Evolutionary conservation across 2,329 filamentous ascomycete species (phyloP).

Genomic region (Scolecobasidium constrictum): DNA sequence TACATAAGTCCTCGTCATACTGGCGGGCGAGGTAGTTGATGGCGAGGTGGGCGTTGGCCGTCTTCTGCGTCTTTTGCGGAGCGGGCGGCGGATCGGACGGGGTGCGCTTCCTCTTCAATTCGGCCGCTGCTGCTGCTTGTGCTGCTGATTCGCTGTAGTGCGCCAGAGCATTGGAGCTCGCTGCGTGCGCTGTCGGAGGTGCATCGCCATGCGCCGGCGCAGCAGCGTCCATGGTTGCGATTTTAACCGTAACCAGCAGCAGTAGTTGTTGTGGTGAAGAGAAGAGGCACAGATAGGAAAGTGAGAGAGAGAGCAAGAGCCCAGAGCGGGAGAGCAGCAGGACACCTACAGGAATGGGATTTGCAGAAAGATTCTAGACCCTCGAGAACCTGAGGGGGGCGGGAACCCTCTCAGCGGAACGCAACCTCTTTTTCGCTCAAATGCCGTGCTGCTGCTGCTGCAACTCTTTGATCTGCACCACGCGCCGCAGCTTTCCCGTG

Average conservation of each 20-base stretch:
- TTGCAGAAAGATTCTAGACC: conserved; percentile 6
- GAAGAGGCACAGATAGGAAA: not conserved
- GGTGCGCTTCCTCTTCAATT: conserved; percentile 38
- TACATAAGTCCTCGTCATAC: conserved; percentile 49
- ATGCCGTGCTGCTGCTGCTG: too few species aligned
- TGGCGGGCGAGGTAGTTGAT: conserved; percentile 59
- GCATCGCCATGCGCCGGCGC: conserved; percentile 2
- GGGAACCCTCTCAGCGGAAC: too few species aligned
- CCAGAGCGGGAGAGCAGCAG: conserved; percentile 10
- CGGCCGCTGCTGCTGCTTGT: conserved; percentile 13
- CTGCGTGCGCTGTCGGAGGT: too few species aligned
- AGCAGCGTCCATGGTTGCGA: conserved; percentile 7
- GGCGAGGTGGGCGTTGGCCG: conserved; percentile 39
- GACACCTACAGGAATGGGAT: conserved; percentile 15
- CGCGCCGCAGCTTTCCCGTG: too few species aligned
- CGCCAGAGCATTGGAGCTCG: conserved; percentile 9
- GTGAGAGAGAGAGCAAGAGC: not conserved
- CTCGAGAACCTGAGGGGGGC: conserved; percentile 3
- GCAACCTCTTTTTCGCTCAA: too few species aligned
- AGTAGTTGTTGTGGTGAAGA: not conserved
- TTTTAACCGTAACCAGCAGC: too few species aligned
- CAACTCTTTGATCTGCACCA: too few species aligned
- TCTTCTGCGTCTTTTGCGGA: conserved; percentile 5
- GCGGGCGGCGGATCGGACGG: conserved; percentile 19
- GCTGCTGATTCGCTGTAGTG: not conserved